Base-by-base conservation (phyloP, 2,329 filamentous ascomycete genomes). In the Clarireedia paspali region DNA sequence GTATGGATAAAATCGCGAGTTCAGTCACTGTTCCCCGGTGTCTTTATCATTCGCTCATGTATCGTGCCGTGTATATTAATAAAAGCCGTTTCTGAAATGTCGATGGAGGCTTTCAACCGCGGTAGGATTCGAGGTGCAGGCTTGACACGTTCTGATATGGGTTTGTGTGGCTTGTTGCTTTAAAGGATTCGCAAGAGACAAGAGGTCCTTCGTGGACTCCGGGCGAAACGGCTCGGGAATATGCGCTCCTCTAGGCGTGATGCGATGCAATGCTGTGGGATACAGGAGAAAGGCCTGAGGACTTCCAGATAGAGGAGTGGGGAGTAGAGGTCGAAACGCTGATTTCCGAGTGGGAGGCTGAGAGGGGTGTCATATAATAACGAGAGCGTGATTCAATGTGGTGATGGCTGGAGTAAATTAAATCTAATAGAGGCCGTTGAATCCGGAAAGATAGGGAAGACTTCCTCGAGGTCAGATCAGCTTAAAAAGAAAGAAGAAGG, bases 111-210 rank as follows among this genome's bases (percentile, higher is more conserved):
- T 53, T 40, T 53, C 44, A 34, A 30, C 6, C 27, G 20, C 20
- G 44, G 51, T 24, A 48, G 51, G 44, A 48, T 48, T 53, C 24
- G 51, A 10, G 30, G 27, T 40, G 23, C 51, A 40, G 50, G 44
- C 51, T 53, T 23, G 44, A 53, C 44, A 48, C 44, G 51, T 53
- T 53, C 51, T n/a, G 51, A 53, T 40, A 30, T 53, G 34, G 20
- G 30, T 27, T 20, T 27, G 44, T 53, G 51, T 53, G 51, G 51
- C 51, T 27, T 42, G 38, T 48, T 42, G 15, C 51, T 53, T 40
- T 3, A 40, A 20, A 48, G 44, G 51, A 53, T 53, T 40, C 15
- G 44, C 42, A 48, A 53, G 44, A 48, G 51, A 42, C 51, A 53
- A 39, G 27, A 44, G 12, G 17, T 30, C 44, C 47, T 53, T 45